Evolutionary conservation across 2,329 filamentous ascomycete genomes (phyloP).

Genomic region (Colletotrichum destructivum): DNA sequence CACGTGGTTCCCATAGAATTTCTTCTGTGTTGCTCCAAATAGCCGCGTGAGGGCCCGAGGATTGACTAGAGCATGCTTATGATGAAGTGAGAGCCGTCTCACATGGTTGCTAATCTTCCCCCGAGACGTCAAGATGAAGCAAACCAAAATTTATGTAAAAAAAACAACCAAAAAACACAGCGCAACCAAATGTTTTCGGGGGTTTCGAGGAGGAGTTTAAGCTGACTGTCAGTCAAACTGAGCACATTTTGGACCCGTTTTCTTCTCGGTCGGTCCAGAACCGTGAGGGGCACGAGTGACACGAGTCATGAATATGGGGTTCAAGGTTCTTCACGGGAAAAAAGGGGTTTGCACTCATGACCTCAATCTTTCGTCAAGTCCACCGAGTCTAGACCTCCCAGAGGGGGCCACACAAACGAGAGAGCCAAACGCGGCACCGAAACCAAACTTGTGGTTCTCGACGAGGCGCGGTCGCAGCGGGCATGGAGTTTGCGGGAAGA

Average conservation of each 20-base stretch:
- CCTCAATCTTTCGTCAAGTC: slow-evolving; percentile 1
- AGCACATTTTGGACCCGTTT: not conserved
- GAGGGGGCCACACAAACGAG: not conserved
- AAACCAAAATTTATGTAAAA: not conserved
- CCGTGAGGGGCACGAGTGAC: not conserved
- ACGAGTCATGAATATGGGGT: not conserved
- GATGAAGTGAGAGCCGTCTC: not conserved
- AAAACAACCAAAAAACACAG: not conserved
- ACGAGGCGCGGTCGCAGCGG: slow-evolving; percentile 11
- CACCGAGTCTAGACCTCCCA: not conserved
- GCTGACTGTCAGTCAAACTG: not conserved
- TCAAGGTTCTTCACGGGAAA: not conserved
- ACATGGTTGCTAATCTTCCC: not conserved
- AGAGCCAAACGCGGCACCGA: not conserved
- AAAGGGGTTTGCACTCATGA: not conserved
- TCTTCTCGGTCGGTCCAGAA: not conserved
- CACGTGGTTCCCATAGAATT: not conserved
- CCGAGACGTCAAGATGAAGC: not conserved
- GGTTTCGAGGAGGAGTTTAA: not conserved
- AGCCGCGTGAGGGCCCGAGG: not conserved
- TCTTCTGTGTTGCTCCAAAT: too few relatives aligned
- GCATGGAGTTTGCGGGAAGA: slow-evolving; percentile 19
- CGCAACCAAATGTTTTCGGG: too few relatives aligned
- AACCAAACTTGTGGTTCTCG: slow-evolving; percentile 2
- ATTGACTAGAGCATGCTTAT: too few relatives aligned